Conservation (phyloP, 306 rosid species). For the Cyclanthera cordifolia region DNA sequence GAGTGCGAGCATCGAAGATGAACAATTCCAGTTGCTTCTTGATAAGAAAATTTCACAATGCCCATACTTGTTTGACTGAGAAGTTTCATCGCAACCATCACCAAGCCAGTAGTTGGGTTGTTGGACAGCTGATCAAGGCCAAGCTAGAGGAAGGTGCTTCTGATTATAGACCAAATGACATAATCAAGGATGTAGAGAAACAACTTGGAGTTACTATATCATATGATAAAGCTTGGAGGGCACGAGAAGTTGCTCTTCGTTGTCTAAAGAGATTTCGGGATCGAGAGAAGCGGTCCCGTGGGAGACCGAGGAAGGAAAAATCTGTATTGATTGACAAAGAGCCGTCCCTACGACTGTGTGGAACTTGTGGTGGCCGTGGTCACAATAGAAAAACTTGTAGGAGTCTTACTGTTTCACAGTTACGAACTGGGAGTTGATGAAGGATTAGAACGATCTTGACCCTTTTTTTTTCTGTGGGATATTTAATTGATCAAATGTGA, state of each 20-base stretch:
- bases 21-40: conserved; percentile 1
- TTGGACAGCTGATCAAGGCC: conserved; percentile 19
- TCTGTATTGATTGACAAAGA: neutral
- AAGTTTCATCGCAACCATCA: conserved; percentile 10
- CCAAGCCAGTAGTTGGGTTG: conserved; percentile 24
- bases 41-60: conserved; percentile 12
- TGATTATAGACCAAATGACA: conserved; percentile 19
- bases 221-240: conserved; percentile 20
- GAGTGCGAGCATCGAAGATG: conserved; percentile 13
- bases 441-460: neutral
- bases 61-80: conserved; percentile 17
- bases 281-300: conserved; percentile 3
- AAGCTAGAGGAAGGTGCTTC: conserved; percentile 9
- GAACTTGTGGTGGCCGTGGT: conserved; percentile 13
- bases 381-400: conserved; percentile 16
- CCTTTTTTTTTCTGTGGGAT: neutral
- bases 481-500: neutral
- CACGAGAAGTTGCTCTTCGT: conserved; percentile 14
- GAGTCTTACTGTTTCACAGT: neutral
- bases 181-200: conserved; percentile 16
- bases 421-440: neutral
- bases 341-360: conserved; percentile 6
- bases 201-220: conserved; percentile 19
- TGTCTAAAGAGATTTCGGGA: neutral
- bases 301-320: conserved; percentile 14